phyloP scores from a whole-genome alignment of 169 alveolate genomes.

The Eimeria necatrix region DNA sequence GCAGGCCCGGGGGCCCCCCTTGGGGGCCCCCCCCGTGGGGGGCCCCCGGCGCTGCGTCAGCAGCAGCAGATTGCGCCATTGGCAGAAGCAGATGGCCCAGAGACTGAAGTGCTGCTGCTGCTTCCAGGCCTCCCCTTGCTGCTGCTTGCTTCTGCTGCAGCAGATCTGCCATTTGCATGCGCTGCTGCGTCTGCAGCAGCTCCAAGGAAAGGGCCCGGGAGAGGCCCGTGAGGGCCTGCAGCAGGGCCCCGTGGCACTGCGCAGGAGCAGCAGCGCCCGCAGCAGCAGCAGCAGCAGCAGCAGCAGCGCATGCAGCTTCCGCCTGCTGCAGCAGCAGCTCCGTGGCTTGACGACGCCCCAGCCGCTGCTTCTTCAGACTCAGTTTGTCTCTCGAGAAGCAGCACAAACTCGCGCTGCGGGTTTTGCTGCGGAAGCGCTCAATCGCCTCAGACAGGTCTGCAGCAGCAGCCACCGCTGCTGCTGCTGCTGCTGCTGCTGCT shows the following conservation, averaged over 20 bases:
- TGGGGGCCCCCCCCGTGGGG: slow-evolving; percentile 34
- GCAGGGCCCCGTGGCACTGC: neutral
- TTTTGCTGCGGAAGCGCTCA: slow-evolving; percentile 23
- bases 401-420: neutral
- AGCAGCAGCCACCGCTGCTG: slow-evolving; percentile 49
- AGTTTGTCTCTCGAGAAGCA: neutral
- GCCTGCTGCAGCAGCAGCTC: slow-evolving; percentile 72
- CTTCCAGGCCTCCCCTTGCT: neutral
- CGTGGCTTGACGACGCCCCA: neutral
- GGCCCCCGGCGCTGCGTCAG: neutral
- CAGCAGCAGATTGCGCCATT: neutral
- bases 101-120: slow-evolving; percentile 35
- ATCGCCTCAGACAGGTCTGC: slow-evolving; percentile 11
- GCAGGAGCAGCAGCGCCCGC: slow-evolving; percentile 35
- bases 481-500: slow-evolving; percentile 64
- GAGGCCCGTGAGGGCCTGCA: slow-evolving; percentile 10
- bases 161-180: slow-evolving; percentile 10
- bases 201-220: slow-evolving; percentile 12
- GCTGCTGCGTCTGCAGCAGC: slow-evolving; percentile 31
- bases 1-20: neutral
- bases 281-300: slow-evolving; percentile 3
- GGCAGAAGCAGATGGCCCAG: neutral
- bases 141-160: slow-evolving; percentile 43
- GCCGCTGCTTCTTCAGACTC: neutral
- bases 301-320: slow-evolving; percentile 18